Conservation (phyloP, 192 early-diverging fungal genomes). For the Entomortierella lignicola region DNA sequence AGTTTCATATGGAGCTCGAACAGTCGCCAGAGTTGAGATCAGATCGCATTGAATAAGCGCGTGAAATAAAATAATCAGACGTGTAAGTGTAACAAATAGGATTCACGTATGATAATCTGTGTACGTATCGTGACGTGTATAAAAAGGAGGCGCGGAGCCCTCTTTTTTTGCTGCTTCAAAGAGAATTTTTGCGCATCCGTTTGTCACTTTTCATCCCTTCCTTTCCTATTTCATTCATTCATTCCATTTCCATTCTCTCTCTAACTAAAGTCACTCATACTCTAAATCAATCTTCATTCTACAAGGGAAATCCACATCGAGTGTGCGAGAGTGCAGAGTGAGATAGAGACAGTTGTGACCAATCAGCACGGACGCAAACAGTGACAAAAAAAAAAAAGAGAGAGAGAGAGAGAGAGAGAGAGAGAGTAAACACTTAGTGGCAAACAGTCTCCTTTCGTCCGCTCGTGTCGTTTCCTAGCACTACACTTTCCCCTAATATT, state of each 20-base stretch:
- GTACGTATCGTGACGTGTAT: slow-evolving; percentile 36
- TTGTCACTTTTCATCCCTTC: not conserved
- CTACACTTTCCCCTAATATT: not conserved
- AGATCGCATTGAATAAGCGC: not conserved
- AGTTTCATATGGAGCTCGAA: too few species aligned
- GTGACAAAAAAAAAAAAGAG: not conserved
- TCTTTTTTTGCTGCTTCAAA: not conserved
- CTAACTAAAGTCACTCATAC: too few species aligned
- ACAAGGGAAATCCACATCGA: too few species aligned
- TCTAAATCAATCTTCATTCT: too few species aligned
- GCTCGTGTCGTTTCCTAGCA: not conserved
- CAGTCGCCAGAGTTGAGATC: not conserved
- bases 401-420: too few species aligned
- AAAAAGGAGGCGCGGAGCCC: not conserved
- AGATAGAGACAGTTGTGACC: not conserved
- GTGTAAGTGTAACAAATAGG: too few species aligned
- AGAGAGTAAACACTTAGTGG: too few species aligned
- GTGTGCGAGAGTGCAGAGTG: too few species aligned
- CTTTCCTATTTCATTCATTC: not conserved
- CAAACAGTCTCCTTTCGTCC: too few species aligned
- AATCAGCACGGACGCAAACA: not conserved
- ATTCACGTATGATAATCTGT: not conserved
- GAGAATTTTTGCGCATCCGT: not conserved
- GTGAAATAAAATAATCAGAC: too few species aligned
- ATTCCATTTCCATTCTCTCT: not conserved